These are phyloP conservation scores for Xerocomus minutiporus DNA, from an alignment of 1,284 basidiomycete genomes.

Conservation along the genomic window DNA sequence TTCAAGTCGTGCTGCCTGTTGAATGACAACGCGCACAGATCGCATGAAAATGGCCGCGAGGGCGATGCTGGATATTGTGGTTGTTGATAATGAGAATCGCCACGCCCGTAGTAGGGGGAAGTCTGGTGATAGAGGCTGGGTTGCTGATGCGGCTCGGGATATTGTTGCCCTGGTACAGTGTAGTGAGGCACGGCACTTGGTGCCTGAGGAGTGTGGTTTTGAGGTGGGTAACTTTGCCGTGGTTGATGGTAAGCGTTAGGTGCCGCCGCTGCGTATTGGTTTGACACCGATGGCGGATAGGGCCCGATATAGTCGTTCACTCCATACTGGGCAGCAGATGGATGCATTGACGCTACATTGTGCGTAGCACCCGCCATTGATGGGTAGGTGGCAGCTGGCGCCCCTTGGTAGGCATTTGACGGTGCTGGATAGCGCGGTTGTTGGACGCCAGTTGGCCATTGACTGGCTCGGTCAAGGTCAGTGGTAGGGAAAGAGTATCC, in stretches of 20 bases:
- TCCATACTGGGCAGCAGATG: conserved; percentile 19
- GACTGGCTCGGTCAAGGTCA: conserved; percentile 18
- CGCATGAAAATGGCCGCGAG: conserved; percentile 68
- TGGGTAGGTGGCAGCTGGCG: conserved; percentile 22
- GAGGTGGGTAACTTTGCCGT: conserved; percentile 30
- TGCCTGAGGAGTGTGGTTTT: conserved; percentile 18
- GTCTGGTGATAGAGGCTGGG: conserved; percentile 13
- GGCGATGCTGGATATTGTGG: conserved; percentile 61
- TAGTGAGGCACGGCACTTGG: conserved; percentile 21
- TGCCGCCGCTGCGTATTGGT: conserved; percentile 21
- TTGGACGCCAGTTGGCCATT: conserved; percentile 23
- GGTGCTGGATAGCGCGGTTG: conserved; percentile 24
- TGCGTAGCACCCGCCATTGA: conserved; percentile 14
- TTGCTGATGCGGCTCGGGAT: conserved; percentile 25
- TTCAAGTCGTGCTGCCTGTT: conserved; percentile 79
- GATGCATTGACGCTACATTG: conserved; percentile 17
- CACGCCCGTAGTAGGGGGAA: conserved; percentile 29
- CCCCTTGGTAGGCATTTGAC: conserved; percentile 21
- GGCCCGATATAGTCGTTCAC: conserved; percentile 19
- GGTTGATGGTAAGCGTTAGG: conserved; percentile 24
- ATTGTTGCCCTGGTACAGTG: conserved; percentile 26
- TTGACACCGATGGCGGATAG: conserved; percentile 14
- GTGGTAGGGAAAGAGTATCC: conserved; percentile 24
- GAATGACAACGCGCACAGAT: conserved; percentile 76
- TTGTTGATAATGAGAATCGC: conserved; percentile 25